Evolutionary conservation across 257 asterid genomes (phyloP), one percentile per base, ranked within the genome.

Genomic region (Fraxinus pennsylvanica): DNA sequence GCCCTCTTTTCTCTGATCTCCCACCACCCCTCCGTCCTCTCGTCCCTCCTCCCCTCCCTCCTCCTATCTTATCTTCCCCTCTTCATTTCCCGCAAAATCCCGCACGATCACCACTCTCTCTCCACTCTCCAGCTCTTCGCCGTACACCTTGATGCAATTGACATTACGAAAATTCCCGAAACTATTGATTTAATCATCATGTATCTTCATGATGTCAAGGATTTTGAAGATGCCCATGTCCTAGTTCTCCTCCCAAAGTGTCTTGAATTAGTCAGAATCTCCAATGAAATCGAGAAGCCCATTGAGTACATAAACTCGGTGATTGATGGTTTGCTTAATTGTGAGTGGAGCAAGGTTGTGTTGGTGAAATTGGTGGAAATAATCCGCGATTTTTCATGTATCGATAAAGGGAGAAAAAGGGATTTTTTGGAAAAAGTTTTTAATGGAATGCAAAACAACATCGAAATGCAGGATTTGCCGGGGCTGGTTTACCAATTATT

Each of bases 381-480:
- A 47, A 79, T 91, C 15, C 68, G 91, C 81, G 97, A 91, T 15
- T 88, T 92, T 72, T 77, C 82, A 4, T 89, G 88, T 80, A 59
- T 91, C 7, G 94, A 86, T 80, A 90, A 85, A 78, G 84, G 54
- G 73, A 88, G 84, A 76, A 89, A 82, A 81, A 88, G 87, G 83
- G 89, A 86, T 74, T 84, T 93, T 71, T 12, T 93, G 82, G 90
- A 89, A 54, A 90, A 84, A 81, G 82, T 90, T 30, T 91, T 93
- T 52, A 81, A 13, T 43, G 88, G 89, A 82, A 90, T 93, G 90
- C 82, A 84, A 78, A 81, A 82, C n/a, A 87, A 80, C 14, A 86
- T 93, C 14, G 98, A 93, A 66, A 68, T 89, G 82, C 98, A 93
- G 85, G 97, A 93, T 78, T 84, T 93, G 84, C 98, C 98, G 0